Evolutionary conservation across 352 stramenopile genomes (phyloP).

Genomic region (Thraustotheca clavata): DNA sequence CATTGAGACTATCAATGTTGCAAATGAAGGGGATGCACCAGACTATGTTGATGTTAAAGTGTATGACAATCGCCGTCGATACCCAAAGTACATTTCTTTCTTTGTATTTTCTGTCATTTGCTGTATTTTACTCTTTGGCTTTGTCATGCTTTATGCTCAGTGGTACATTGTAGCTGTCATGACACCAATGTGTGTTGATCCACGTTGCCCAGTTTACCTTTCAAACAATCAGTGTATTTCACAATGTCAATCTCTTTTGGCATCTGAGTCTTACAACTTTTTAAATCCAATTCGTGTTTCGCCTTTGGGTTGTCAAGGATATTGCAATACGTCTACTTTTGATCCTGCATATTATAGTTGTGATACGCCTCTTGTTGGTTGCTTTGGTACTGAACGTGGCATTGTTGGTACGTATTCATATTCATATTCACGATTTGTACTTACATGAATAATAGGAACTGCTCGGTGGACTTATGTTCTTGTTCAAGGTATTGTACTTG

Average conservation of each 20-base stretch:
- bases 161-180: constrained; percentile 67
- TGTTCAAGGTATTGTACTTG: constrained; percentile 48
- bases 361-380: constrained; percentile 38
- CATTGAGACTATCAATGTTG: constrained; percentile 54
- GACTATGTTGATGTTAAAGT: constrained; percentile 54
- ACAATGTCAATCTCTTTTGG: constrained; percentile 42
- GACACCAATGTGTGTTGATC: constrained; percentile 53
- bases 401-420: constrained; percentile 23
- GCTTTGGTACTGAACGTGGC: constrained; percentile 43
- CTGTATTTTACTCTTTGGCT: constrained; percentile 42
- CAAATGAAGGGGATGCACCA: constrained; percentile 38
- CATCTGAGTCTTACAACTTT: constrained; percentile 40
- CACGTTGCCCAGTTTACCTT: constrained; percentile 38
- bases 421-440: background rate
- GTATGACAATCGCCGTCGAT: constrained; percentile 42
- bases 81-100: constrained; percentile 51
- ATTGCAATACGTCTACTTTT: constrained; percentile 36
- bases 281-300: constrained; percentile 35
- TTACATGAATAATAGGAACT: constrained; percentile 30
- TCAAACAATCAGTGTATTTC: constrained; percentile 28
- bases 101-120: constrained; percentile 38
- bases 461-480: constrained; percentile 60
- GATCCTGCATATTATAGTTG: constrained; percentile 44
- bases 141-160: constrained; percentile 51
- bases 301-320: constrained; percentile 26